Base-by-base conservation (phyloP, 1,139 yeast genomes). In the Saccharomyces uvarum region DNA sequence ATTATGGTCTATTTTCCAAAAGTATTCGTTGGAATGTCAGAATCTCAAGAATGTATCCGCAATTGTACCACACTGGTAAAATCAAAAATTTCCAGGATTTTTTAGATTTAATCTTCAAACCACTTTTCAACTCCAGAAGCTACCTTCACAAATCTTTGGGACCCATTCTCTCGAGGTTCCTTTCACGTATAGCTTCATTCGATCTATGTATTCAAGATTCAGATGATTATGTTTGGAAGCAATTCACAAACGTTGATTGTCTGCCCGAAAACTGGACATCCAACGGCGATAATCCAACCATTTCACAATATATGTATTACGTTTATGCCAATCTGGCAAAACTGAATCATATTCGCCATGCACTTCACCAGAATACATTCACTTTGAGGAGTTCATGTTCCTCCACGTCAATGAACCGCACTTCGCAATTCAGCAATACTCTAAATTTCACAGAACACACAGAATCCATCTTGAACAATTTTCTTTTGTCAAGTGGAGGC, bases 21-120 rank as follows among this genome's bases (percentile, higher is more conserved):
- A 61, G 58, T 28, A 58, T 61, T 26, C 59, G 62, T 11, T 61
- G 63, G 63, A 61, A 61, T 48, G 57, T 61, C 7, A 56, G 58
- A 32, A 49, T 61, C 13, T 50, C 55, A 16, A 53, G 63, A 47
- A 52, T 53, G 38, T 61, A 57, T 31, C 48, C 62, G 6, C 56
- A 56, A 47, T 53, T 61, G 4, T 52, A 49, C 31, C 46, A 47
- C 7, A 27, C 42, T 7, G 57, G 56, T 2, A 51, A 50, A 16
- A 56, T 58, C 14, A 38, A 50, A 41, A 57, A 49, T 41, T 38
- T 38, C 19, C 44, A 38, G n/a, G 44, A 38, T 4, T 38, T 14
- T 38, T 13, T 38, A 9, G 19, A 38, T 38, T 9, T 38, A 4
- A 38, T 38, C 7, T 38, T 38, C 24, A 16, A 19, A 2, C 44